Percentiles rank a stretch among this genome's conserved stretches.
These are phyloP conservation scores for Xerocomus potaroensis DNA, from an alignment of 768 basidiomycete species.

Conservation along the genomic window DNA sequence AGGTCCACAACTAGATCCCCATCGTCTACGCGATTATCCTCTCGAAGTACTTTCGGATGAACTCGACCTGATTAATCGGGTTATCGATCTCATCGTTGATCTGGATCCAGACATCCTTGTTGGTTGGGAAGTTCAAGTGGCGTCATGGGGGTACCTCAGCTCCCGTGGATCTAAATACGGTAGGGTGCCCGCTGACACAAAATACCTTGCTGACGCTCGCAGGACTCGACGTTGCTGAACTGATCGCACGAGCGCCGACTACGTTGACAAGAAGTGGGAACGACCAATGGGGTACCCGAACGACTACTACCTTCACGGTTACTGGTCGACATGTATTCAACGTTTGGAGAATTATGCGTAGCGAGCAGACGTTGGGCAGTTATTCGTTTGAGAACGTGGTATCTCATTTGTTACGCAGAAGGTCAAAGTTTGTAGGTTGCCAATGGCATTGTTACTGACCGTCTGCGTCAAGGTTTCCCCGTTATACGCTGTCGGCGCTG, in stretches of 20 bases:
- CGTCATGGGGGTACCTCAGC: slow-evolving; percentile 88
- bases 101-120: slow-evolving; percentile 89
- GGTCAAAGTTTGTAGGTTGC: slow-evolving; percentile 45
- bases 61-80: slow-evolving; percentile 71
- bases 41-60: slow-evolving; percentile 62
- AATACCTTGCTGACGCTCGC: slow-evolving; percentile 3
- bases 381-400: slow-evolving; percentile 91
- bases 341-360: slow-evolving; percentile 87
- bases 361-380: slow-evolving; percentile 68
- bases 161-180: slow-evolving; percentile 62
- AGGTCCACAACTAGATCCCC: slow-evolving; percentile 34
- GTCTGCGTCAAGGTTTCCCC: slow-evolving; percentile 57
- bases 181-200: slow-evolving; percentile 20
- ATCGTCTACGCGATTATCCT: slow-evolving; percentile 40
- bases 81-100: slow-evolving; percentile 68
- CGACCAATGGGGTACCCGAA: slow-evolving; percentile 68
- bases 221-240: slow-evolving; percentile 72
- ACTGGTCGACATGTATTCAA: slow-evolving; percentile 90
- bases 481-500: slow-evolving; percentile 58
- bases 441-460: neutral
- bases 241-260: slow-evolving; percentile 72
- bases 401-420: slow-evolving; percentile 70
- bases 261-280: slow-evolving; percentile 29
- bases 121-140: slow-evolving; percentile 88
- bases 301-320: slow-evolving; percentile 79